These are phyloP conservation scores for Leptographium wingfieldii DNA, from an alignment of 2,329 filamentous ascomycete genomes.

Conservation along the genomic window DNA sequence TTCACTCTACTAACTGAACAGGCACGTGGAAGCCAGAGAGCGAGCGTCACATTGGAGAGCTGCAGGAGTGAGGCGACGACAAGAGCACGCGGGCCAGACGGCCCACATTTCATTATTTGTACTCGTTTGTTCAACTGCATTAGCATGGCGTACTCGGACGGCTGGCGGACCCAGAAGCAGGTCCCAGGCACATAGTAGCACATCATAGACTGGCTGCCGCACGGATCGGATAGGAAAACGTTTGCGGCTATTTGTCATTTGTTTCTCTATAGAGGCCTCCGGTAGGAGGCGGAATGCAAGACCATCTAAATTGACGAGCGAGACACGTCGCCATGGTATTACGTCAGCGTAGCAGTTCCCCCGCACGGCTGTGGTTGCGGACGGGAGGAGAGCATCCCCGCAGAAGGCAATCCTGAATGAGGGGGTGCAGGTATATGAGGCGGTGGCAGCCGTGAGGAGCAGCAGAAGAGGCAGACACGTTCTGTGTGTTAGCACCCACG, in stretches of 20 bases:
- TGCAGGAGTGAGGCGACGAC: constrained; percentile 10
- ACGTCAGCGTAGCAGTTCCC: not conserved
- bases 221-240: not conserved
- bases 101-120: not conserved
- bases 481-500: too few relatives aligned
- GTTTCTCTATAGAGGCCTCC: not conserved
- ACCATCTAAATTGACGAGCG: too few relatives aligned
- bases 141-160: constrained; percentile 2
- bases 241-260: not conserved
- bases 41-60: constrained; percentile 55
- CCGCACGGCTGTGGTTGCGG: not conserved
- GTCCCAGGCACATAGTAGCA: not conserved
- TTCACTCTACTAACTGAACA: constrained; percentile 19
- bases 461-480: not conserved
- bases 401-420: not conserved
- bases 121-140: not conserved
- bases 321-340: not conserved
- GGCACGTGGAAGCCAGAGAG: constrained; percentile 66
- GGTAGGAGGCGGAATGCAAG: too few relatives aligned
- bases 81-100: too few relatives aligned
- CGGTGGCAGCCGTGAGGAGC: not conserved
- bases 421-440: not conserved
- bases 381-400: not conserved
- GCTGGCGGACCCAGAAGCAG: not conserved
- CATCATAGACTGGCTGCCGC: not conserved